Percentiles rank a stretch among this genome's conserved stretches.
phyloP scores from a whole-genome alignment of 164 flowering plant genomes.

The Brasenia schreberi region DNA sequence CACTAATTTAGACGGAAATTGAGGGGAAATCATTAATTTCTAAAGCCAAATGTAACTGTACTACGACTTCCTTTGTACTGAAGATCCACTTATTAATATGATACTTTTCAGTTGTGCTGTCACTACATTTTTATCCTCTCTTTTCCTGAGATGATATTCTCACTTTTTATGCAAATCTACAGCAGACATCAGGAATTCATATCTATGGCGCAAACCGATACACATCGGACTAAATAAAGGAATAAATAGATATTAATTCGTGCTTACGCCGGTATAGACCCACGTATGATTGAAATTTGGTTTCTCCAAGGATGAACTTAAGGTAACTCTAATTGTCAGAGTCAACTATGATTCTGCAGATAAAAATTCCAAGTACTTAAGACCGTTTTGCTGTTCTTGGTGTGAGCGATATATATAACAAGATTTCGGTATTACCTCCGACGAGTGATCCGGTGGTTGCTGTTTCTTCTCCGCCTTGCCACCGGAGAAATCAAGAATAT shows the following conservation, averaged over 20 bases:
- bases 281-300: too few relatives aligned
- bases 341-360: too few relatives aligned
- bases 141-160: not conserved
- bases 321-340: not conserved
- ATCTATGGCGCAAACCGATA: too few relatives aligned
- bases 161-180: not conserved
- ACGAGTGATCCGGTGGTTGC: slow-evolving; percentile 41
- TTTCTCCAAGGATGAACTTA: not conserved
- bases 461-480: slow-evolving; percentile 22
- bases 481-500: slow-evolving; percentile 56
- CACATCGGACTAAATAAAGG: too few relatives aligned
- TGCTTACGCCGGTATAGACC: too few relatives aligned
- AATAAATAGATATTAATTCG: too few relatives aligned
- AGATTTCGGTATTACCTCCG: slow-evolving; percentile 31
- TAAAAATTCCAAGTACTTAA: too few relatives aligned
- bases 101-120: not conserved
- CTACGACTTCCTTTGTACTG: too few relatives aligned
- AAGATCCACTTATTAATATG: not conserved
- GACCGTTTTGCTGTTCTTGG: too few relatives aligned
- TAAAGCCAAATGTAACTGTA: too few relatives aligned
- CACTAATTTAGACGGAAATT: slow-evolving; percentile 21
- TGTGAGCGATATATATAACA: too few relatives aligned
- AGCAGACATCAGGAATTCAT: not conserved
- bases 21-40: not conserved
- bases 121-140: not conserved